Percentiles rank a stretch among this genome's conserved stretches.
These are phyloP conservation scores for Collybiopsis luxurians DNA, from an alignment of 768 basidiomycete species.

Conservation along the genomic window DNA sequence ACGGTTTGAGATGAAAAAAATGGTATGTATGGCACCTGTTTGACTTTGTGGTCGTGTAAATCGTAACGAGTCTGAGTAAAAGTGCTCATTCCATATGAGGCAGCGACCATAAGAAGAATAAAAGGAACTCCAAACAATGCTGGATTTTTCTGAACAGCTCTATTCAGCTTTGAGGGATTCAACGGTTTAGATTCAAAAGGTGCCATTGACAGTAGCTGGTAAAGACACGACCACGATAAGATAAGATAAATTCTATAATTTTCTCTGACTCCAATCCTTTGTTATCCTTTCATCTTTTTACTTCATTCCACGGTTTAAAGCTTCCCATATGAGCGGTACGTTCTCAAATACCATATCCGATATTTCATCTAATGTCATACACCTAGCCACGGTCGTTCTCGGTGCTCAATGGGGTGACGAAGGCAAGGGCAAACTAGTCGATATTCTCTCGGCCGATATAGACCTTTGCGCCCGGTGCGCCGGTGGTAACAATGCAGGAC, in stretches of 20 bases:
- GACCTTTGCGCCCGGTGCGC: conserved; percentile 97
- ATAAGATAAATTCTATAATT: not conserved
- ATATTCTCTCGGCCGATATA: conserved; percentile 85
- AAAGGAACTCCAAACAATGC: conserved; percentile 86
- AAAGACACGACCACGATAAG: not conserved
- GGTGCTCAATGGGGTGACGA: conserved; percentile 94
- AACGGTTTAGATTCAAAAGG: conserved; percentile 50
- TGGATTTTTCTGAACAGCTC: conserved; percentile 56
- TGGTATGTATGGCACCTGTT: conserved; percentile 43
- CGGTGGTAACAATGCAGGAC: conserved; percentile 98
- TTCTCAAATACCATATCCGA: not conserved
- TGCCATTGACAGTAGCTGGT: conserved; percentile 33
- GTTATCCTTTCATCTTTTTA: not conserved
- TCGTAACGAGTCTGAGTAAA: conserved; percentile 94
- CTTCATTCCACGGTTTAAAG: not conserved
- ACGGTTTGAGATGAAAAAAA: not conserved
- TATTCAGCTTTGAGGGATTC: conserved; percentile 37
- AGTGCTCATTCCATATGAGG: conserved; percentile 77
- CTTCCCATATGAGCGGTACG: conserved; percentile 5
- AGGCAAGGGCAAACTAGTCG: conserved; percentile 95
- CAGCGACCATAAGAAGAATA: conserved; percentile 77
- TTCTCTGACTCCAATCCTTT: not conserved
- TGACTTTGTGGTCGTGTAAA: conserved; percentile 75
- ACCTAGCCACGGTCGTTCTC: conserved; percentile 67
- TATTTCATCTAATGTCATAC: not conserved